Base-by-base conservation (phyloP, 2,329 filamentous ascomycete species). In the Calonectria ilicicola region DNA sequence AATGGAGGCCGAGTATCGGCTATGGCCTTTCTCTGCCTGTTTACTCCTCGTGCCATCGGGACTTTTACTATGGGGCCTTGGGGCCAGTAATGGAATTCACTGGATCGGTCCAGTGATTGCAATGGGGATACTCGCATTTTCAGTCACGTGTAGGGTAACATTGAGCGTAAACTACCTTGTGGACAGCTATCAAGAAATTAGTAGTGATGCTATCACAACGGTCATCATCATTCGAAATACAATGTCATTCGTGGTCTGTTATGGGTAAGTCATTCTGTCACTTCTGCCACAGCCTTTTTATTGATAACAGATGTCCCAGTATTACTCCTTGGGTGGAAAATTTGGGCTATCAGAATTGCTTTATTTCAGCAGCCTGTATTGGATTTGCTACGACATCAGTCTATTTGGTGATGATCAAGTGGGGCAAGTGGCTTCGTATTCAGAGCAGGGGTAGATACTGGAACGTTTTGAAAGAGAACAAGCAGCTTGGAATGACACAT, bases 321-420 rank as follows among this genome's bases (percentile, higher is more conserved):
- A 83, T 87, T 35, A 87, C 86, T 0, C 86, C 86, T 0, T 87
- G 86, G 86, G 78, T 87, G 2, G 82, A 79, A 7, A 77, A 82
- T 6, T 77, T 85, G 64, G 86, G 86, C 0, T 81, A 83, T 40
- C 84, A 86, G 49, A 86, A 86, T 69, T 84, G 85, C 8, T 87
- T 84, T 65, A 77, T 87, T 47, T 83, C 85, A 15, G 80, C 83
- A 3, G 86, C 84, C 0, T 85, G 86, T 12, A 71, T 86, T 72
- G 83, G 81, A 0, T 72, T 86, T 66, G 83, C 80, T 8, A 82
- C 84, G 58, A 82, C 84, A 32, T 77, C 85, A 42, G 84, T 83
- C 23, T 83, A 85, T 76, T 79, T 89, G 17, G 58, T 85, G 1
- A 85, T 90, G 76, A 84, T 90, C 15, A 86, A 83, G 75, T 90